phyloP scores from a whole-genome alignment of 495 filamentous ascomycete genomes.

The Xanthoparmelia taractica region DNA sequence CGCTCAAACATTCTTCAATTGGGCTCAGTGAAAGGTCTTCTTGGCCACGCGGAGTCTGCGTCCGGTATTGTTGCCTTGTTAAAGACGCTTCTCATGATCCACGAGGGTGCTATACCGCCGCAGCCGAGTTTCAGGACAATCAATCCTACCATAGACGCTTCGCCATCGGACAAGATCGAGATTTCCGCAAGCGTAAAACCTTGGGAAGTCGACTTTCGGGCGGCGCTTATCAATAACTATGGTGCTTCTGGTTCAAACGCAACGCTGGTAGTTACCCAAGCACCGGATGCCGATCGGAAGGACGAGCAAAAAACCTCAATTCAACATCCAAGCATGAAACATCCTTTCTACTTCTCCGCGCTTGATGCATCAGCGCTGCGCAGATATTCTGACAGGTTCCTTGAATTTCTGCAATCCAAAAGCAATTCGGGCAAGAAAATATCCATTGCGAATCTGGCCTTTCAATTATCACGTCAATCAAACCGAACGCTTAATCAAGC shows the following conservation, averaged over 20 bases:
- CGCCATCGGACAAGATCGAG: slow-evolving; percentile 19
- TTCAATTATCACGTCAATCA: slow-evolving; percentile 23
- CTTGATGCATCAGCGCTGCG: slow-evolving; percentile 29
- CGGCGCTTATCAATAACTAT: slow-evolving; percentile 36
- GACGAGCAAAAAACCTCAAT: not conserved
- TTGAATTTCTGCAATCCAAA: slow-evolving; percentile 1
- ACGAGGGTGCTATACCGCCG: slow-evolving; percentile 30
- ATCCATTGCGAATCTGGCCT: slow-evolving; percentile 14
- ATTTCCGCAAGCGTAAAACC: slow-evolving; percentile 26
- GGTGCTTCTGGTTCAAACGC: slow-evolving; percentile 34
- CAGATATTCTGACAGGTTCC: slow-evolving; percentile 12
- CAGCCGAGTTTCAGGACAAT: slow-evolving; percentile 37
- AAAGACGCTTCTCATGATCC: slow-evolving; percentile 34
- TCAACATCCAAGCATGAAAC: slow-evolving; percentile 13
- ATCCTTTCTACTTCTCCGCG: slow-evolving; percentile 32
- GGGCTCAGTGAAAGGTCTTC: slow-evolving; percentile 35
- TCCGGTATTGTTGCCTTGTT: slow-evolving; percentile 30
- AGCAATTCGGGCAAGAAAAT: not conserved
- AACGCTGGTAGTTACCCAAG: slow-evolving; percentile 26
- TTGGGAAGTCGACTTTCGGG: slow-evolving; percentile 22
- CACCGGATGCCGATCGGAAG: not conserved
- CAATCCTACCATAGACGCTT: slow-evolving; percentile 25
- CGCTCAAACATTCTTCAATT: slow-evolving; percentile 30
- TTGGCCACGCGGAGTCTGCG: slow-evolving; percentile 36
- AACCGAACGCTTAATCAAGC: slow-evolving; percentile 20